Conservation (phyloP, 1,284 basidiomycete genomes). For the Marasmius tenuissimus region DNA sequence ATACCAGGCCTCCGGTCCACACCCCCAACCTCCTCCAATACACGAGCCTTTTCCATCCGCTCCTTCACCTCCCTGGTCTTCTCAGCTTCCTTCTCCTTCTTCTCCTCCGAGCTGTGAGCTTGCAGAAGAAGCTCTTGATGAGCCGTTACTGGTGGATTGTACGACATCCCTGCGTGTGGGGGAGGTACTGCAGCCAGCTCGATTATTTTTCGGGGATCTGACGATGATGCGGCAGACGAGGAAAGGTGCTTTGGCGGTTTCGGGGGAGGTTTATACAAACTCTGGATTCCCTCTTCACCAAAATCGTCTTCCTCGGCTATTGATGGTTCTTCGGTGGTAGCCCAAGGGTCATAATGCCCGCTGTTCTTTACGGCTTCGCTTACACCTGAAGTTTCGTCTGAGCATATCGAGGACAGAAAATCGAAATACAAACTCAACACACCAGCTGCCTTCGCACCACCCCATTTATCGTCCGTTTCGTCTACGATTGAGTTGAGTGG, state of each 20-base stretch:
- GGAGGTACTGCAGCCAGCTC: slow-evolving; percentile 64
- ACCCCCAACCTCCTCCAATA: slow-evolving; percentile 34
- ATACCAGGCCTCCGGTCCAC: slow-evolving; percentile 50
- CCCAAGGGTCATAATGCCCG: slow-evolving; percentile 78
- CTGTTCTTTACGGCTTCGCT: slow-evolving; percentile 71
- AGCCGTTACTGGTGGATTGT: slow-evolving; percentile 83
- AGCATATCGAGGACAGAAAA: background rate
- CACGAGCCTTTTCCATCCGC: slow-evolving; percentile 52
- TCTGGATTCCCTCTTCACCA: background rate
- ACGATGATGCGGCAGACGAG: slow-evolving; percentile 36
- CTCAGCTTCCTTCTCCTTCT: slow-evolving; percentile 54
- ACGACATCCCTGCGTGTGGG: slow-evolving; percentile 90
- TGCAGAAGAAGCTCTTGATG: slow-evolving; percentile 76
- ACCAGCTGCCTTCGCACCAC: slow-evolving; percentile 8
- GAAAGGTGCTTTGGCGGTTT: slow-evolving; percentile 29
- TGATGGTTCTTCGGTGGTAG: slow-evolving; percentile 1
- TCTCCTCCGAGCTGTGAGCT: slow-evolving; percentile 72
- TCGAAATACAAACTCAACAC: background rate
- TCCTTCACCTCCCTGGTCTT: slow-evolving; percentile 54
- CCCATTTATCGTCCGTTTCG: slow-evolving; percentile 42
- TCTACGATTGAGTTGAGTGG: slow-evolving; percentile 72
- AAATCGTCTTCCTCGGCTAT: slow-evolving; percentile 3
- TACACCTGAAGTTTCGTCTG: slow-evolving; percentile 42
- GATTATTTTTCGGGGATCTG: slow-evolving; percentile 53
- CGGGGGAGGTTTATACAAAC: background rate